Percentiles rank a stretch among this genome's conserved stretches.
Conservation (phyloP, 2,329 filamentous ascomycete genomes). For the Aureobasidium melanogenum region DNA sequence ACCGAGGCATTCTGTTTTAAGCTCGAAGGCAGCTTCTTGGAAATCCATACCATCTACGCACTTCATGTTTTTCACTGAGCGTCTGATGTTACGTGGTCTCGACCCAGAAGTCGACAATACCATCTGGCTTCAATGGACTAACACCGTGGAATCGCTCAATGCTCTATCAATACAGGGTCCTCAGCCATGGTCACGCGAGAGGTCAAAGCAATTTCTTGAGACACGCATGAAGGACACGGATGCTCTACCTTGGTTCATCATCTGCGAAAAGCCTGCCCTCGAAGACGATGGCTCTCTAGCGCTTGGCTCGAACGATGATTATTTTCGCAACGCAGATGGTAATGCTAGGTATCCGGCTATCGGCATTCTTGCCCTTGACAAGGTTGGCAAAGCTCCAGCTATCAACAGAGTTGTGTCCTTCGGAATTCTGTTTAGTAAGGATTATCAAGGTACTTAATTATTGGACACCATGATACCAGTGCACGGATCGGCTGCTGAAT, state of each 20-base stretch:
- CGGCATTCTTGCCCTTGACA: neutral
- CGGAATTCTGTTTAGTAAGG: neutral
- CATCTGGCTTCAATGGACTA: neutral
- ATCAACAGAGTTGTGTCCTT: neutral
- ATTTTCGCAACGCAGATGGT: neutral
- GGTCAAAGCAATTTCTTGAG: neutral
- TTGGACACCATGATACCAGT: neutral
- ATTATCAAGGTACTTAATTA: neutral
- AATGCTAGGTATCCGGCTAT: neutral
- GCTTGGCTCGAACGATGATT: neutral
- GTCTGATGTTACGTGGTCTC: neutral
- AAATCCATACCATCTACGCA: neutral
- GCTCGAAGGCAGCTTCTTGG: too few species aligned
- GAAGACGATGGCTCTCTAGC: neutral
- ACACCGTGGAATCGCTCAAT: neutral
- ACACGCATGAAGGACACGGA: neutral
- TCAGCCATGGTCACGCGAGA: neutral
- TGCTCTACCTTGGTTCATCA: neutral
- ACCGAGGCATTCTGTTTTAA: too few species aligned
- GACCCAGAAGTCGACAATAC: neutral
- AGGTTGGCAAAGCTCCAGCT: neutral
- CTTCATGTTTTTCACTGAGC: neutral
- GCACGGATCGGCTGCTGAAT: neutral
- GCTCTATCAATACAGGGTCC: neutral
- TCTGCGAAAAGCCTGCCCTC: neutral